These are phyloP conservation scores for Gynandropsis gynandra DNA, from an alignment of 345 rosid genomes.

Conservation along the genomic window DNA sequence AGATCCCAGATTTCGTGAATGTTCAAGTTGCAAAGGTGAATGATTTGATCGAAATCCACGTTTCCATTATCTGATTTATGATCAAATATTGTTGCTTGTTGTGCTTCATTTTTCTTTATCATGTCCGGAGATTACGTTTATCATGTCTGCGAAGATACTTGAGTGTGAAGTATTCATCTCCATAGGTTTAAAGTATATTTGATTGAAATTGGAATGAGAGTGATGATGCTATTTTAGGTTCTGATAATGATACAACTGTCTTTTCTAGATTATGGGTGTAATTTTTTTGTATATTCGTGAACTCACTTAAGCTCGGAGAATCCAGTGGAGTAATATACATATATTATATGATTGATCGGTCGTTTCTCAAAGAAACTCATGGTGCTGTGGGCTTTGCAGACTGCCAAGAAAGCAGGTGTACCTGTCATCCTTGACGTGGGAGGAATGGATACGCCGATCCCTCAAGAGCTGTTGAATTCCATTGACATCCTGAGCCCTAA, in stretches of 20 bases:
- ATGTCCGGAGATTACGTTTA: too few relatives aligned
- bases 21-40: conserved; percentile 82
- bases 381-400: conserved; percentile 36
- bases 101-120: not conserved
- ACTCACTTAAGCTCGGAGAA: too few relatives aligned
- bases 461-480: conserved; percentile 50
- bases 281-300: too few relatives aligned
- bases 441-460: conserved; percentile 88
- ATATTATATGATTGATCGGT: too few relatives aligned
- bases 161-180: not conserved
- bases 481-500: conserved; percentile 88
- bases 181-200: too few relatives aligned
- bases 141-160: not conserved
- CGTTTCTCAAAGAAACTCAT: conserved; percentile 4
- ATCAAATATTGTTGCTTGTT: not conserved
- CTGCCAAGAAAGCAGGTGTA: conserved; percentile 74
- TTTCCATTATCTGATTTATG: not conserved
- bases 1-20: conserved; percentile 88
- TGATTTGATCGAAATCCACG: not conserved
- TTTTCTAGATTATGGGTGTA: too few relatives aligned
- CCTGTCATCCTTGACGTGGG: conserved; percentile 90
- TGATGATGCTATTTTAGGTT: conserved; percentile 8
- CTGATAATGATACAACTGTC: too few relatives aligned
- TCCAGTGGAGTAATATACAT: too few relatives aligned
- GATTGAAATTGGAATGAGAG: too few relatives aligned